Evolutionary conservation across 2,329 filamentous ascomycete genomes (phyloP).

Genomic region (Cryphonectria carpinicola): DNA sequence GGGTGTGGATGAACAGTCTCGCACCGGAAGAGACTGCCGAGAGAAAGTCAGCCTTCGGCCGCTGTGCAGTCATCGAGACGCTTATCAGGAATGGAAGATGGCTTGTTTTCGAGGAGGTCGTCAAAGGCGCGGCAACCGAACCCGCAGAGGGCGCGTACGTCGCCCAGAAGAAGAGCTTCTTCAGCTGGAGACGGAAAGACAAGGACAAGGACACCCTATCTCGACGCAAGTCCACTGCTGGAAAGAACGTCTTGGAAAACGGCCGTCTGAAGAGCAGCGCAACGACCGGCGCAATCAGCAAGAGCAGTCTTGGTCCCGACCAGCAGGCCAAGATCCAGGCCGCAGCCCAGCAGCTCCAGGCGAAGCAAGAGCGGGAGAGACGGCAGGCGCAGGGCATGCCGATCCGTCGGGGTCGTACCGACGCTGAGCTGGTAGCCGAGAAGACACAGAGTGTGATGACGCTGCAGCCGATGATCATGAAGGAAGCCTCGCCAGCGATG

Average conservation of each 20-base stretch:
- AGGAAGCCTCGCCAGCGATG: constrained; percentile 88
- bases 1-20: constrained; percentile 98
- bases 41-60: constrained; percentile 90
- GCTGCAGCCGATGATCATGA: constrained; percentile 80
- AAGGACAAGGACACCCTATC: constrained; percentile 51
- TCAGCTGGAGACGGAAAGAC: constrained; percentile 79
- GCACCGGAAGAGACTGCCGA: constrained; percentile 82
- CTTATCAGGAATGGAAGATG: constrained; percentile 79
- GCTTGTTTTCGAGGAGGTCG: constrained; percentile 95
- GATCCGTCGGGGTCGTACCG: constrained; percentile 57
- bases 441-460: constrained; percentile 93
- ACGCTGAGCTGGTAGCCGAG: constrained; percentile 58
- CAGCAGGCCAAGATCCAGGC: constrained; percentile 93
- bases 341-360: constrained; percentile 82
- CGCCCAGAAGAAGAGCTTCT: constrained; percentile 93
- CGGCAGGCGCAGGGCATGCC: constrained; percentile 35
- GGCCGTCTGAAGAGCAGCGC: constrained; percentile 46
- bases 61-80: constrained; percentile 91
- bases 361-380: constrained; percentile 65
- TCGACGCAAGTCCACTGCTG: constrained; percentile 69
- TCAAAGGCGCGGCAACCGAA: constrained; percentile 88
- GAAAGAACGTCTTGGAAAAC: constrained; percentile 61
- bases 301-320: constrained; percentile 83
- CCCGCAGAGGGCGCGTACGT: constrained; percentile 86
- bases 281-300: constrained; percentile 60